Percentiles rank a stretch among this genome's conserved stretches.
These are phyloP conservation scores for Mangifera indica DNA, from an alignment of 345 rosid species.

Conservation along the genomic window DNA sequence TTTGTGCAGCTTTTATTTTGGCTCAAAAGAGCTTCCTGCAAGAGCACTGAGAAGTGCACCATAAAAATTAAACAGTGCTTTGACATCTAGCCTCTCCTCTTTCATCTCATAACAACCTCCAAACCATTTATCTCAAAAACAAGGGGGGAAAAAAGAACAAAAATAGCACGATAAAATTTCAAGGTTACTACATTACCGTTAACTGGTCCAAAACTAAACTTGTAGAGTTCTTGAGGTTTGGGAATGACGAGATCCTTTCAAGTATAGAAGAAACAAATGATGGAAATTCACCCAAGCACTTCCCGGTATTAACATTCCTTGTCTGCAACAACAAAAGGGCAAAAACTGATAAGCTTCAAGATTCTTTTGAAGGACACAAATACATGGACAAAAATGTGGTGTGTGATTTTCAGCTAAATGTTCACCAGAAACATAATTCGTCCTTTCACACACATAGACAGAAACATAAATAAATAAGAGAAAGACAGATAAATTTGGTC, in stretches of 20 bases:
- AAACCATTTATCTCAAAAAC: not conserved
- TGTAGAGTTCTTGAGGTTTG: conserved; percentile 38
- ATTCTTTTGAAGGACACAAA: not conserved
- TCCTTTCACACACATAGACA: no score
- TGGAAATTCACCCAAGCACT: conserved; percentile 75
- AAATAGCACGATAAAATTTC: not conserved
- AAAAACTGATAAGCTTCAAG: not conserved
- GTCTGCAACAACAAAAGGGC: conserved; percentile 37
- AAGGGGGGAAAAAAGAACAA: conserved; percentile 1
- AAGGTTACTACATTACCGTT: conserved; percentile 53
- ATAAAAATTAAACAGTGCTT: not conserved
- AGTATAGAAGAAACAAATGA: conserved; percentile 58
- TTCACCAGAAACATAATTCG: not conserved
- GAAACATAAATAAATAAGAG: no score
- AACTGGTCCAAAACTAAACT: conserved; percentile 65
- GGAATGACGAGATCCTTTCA: conserved; percentile 51
- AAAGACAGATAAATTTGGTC: not conserved
- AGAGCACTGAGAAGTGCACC: not conserved
- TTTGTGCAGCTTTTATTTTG: no score
- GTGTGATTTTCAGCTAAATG: not conserved
- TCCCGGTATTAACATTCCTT: conserved; percentile 74
- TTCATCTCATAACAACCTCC: conserved; percentile 8
- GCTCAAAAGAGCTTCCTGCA: not conserved
- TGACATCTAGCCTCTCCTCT: not conserved
- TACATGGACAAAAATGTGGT: not conserved